Base-by-base conservation (phyloP, 2,329 filamentous ascomycete genomes). In the Plenodomus tracheiphilus region DNA sequence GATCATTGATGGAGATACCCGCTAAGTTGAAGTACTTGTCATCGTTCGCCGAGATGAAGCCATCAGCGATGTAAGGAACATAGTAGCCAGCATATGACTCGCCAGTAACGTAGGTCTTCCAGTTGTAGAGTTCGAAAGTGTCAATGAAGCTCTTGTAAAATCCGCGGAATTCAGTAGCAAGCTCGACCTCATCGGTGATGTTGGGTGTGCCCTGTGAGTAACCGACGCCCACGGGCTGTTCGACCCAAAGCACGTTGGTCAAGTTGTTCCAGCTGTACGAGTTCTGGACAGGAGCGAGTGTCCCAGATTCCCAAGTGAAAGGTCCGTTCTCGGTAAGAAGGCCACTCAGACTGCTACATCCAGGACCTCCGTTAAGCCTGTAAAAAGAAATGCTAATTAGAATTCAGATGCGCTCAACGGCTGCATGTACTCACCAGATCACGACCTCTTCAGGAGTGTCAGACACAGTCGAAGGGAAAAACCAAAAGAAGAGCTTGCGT, bases 261-360 rank as follows among this genome's bases (percentile, higher is more conserved):
- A 74, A 42, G 38, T 75, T 74, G 3, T 57, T 82, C 87, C 87
- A 92, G n/a, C 81, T 81, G 75, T 86, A 91, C 0, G 81, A 79
- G 64, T 91, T 91, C 38, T 76, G 73, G 0, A 84, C 77, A 0
- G 88, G 87, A 16, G 78, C 77, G 46, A 78, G 81, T 1, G 87
- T 92, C 28, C 89, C 89, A 11, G 83, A 78, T 64, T 87, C 82
- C 70, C 71, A 74, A 1, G 57, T 67, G 43, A 71, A 71, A 0
- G 88, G 86, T 0, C 89, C 88, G 59, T 91, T 92, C 60, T 93
- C 89, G 42, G 89, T 87, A 9, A 93, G 68, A 1, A 92, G 75
- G 7, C 87, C 88, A 56, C 85, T 80, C 6, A 90, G 77, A 1
- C 85, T 88, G 25, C 61, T 68, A 53, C 74, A 75, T 2, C 73